phyloP scores from a whole-genome alignment of 2,329 filamentous ascomycete species.

The Apiospora saccharicola region DNA sequence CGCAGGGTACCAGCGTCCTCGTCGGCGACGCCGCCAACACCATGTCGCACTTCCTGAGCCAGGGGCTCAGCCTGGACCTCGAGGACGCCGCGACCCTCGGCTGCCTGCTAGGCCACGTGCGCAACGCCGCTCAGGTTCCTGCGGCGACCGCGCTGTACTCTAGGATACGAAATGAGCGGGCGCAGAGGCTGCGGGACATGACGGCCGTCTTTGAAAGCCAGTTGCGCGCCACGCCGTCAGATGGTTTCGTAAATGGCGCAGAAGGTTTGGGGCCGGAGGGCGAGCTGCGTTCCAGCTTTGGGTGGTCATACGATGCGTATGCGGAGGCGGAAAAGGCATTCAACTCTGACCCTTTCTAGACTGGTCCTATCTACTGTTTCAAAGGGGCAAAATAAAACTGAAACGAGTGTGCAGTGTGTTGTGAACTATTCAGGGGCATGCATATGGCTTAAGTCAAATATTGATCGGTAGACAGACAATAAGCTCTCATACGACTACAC shows the following conservation, averaged over 20 bases:
- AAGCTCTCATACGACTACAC: neutral
- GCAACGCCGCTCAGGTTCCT: neutral
- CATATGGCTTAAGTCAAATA: neutral
- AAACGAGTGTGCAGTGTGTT: too few relatives aligned
- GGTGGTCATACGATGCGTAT: neutral
- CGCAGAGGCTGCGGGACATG: neutral
- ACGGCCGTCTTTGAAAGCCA: neutral
- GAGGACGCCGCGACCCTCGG: conserved; percentile 24
- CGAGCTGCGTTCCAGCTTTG: neutral
- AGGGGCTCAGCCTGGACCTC: conserved; percentile 25
- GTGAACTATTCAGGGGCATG: neutral
- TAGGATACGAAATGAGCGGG: neutral
- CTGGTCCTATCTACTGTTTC: too few relatives aligned
- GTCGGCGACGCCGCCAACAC: conserved; percentile 23
- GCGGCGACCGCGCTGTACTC: conserved; percentile 3
- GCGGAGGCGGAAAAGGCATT: neutral
- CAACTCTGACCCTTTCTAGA: conserved; percentile 22
- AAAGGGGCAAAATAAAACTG: too few relatives aligned
- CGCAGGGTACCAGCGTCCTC: neutral
- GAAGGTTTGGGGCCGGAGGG: neutral
- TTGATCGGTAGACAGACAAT: neutral
- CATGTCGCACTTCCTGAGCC: conserved; percentile 5
- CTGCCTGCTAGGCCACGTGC: conserved; percentile 1
- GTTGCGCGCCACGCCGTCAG: neutral
- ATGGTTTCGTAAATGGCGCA: neutral